Percentiles rank a stretch among this genome's conserved stretches.
These are phyloP conservation scores for Metschnikowia dekortorum DNA, from an alignment of 805 yeast species.

Conservation along the genomic window DNA sequence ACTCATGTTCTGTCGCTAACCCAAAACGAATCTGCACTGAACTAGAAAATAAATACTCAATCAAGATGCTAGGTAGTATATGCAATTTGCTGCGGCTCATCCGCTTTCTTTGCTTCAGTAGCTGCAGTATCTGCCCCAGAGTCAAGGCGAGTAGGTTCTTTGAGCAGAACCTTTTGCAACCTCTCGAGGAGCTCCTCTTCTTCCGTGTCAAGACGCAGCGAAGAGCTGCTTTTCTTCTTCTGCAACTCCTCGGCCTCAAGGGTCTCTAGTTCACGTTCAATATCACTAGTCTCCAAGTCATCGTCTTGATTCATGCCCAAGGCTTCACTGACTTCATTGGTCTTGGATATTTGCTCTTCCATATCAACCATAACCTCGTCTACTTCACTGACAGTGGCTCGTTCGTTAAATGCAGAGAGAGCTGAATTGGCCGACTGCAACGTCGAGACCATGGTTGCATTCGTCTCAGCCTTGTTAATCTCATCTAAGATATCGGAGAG, in stretches of 20 bases:
- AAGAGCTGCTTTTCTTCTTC: neutral
- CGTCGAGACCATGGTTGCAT: constrained; percentile 22
- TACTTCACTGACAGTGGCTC: constrained; percentile 24
- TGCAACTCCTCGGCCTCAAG: neutral
- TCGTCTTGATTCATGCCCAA: neutral
- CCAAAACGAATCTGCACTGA: neutral
- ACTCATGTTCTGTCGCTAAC: neutral
- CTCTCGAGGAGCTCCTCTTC: neutral
- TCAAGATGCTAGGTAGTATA: neutral
- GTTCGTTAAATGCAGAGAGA: constrained; percentile 26
- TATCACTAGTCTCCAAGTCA: constrained; percentile 21
- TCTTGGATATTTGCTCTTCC: constrained; percentile 25
- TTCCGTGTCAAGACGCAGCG: neutral
- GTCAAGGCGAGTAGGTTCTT: neutral
- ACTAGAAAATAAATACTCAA: neutral
- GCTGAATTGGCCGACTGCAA: constrained; percentile 23
- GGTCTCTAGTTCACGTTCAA: constrained; percentile 27
- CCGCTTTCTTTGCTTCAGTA: neutral
- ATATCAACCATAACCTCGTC: constrained; percentile 26
- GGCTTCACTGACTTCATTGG: constrained; percentile 21
- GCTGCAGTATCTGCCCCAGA: neutral
- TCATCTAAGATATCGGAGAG: constrained; percentile 24
- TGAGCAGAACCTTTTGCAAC: constrained; percentile 1
- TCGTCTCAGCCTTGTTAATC: constrained; percentile 34
- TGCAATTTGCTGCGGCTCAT: neutral